Base-by-base conservation (phyloP, 441 rosid genomes). In the Aquilaria agallochum region DNA sequence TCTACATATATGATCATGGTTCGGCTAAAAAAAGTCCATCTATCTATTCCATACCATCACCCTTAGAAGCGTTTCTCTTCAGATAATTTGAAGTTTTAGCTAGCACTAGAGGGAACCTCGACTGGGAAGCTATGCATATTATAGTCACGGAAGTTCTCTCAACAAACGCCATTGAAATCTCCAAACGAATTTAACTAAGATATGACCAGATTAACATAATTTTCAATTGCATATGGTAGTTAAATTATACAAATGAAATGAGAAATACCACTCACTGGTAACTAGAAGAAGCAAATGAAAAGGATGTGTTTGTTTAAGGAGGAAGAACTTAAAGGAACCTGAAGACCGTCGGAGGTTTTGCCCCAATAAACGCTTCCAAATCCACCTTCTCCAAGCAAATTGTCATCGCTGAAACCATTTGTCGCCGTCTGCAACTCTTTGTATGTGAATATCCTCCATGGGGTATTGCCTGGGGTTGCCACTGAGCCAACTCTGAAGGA, bases 341-440 rank as follows among this genome's bases (percentile, higher is more conserved):
- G 74, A 44, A 67, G 68, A 64, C 81, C 84, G 48, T 74, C 75
- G 36, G 55, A 56, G 34, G 79, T 80, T 77, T 60, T 72, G 9
- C 84, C 84, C 84, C 81, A 80, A 49, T 76, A 80, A 51, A 80
- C 81, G 56, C 84, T 76, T 12, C 84, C 81, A 50, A 80, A 76
- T 3, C 84, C 84, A 11, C 81, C 84, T 64, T 80, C 77, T 20
- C 84, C 84, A 48, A 80, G 77, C 70, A 69, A 72, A 70, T 76
- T 80, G 32, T 74, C 79, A 2, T 80, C 76, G 33, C 71, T 74
- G 57, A 80, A 80, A 50, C 79, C 75, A 55, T 76, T 76, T 12
- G 84, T 80, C 2, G 84, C 84, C 9, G 69, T 52, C 14, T 71
- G 70, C 62, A 80, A 56, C 72, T 80, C 84, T 72, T 74, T 76